These are phyloP conservation scores for Cystofilobasidium ferigula DNA, from an alignment of 768 basidiomycete genomes.

Conservation along the genomic window DNA sequence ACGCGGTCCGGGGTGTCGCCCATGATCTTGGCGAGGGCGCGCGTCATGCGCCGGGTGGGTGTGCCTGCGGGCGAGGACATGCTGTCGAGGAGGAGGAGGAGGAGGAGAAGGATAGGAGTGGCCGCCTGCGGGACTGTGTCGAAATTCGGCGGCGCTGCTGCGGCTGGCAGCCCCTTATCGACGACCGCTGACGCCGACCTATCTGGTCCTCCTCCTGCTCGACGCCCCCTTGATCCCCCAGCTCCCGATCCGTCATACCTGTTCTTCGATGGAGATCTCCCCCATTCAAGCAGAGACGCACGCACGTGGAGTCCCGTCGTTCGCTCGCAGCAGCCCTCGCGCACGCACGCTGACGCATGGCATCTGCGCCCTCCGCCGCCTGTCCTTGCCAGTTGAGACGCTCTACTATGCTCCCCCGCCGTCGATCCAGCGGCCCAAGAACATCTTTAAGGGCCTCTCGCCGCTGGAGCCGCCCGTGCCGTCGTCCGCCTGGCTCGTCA, in stretches of 20 bases:
- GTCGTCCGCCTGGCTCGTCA: constrained; percentile 1
- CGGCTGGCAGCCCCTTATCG: too few relatives aligned
- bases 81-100: not conserved
- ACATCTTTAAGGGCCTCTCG: constrained; percentile 14
- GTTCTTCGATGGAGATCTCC: not conserved
- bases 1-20: not conserved
- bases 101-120: too few relatives aligned
- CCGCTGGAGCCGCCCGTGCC: constrained; percentile 18
- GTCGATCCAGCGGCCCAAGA: not conserved
- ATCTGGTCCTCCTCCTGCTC: too few relatives aligned
- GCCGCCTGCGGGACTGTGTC: too few relatives aligned
- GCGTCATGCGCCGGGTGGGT: constrained; percentile 2
- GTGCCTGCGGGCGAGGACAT: constrained; percentile 8
- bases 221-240: too few relatives aligned
- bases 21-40: constrained; percentile 3
- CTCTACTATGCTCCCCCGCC: constrained; percentile 16
- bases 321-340: not conserved
- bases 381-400: constrained; percentile 12
- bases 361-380: not conserved
- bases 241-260: too few relatives aligned
- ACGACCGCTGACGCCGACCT: not conserved
- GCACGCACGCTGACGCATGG: not conserved
- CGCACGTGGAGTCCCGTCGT: not conserved
- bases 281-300: constrained; percentile 1
- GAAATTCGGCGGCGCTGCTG: too few relatives aligned